Evolutionary conservation across 805 yeast species (phyloP).

Genomic region (Metschnikowia chrysomelidarum): DNA sequence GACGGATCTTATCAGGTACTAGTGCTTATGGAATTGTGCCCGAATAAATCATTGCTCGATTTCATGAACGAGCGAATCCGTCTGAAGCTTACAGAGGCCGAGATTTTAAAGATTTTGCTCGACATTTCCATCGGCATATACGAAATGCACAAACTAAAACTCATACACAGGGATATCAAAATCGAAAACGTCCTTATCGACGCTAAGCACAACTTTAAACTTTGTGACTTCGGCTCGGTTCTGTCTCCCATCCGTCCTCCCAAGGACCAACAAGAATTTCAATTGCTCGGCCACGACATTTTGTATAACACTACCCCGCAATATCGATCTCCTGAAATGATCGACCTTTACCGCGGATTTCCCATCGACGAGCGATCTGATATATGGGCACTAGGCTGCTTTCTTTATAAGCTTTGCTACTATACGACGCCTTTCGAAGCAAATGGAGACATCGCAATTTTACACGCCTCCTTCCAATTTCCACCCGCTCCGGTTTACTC

Average conservation of each 20-base stretch:
- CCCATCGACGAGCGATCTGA: constrained; percentile 92
- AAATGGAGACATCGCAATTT: constrained; percentile 79
- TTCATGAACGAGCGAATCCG: constrained; percentile 85
- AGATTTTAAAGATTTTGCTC: constrained; percentile 77
- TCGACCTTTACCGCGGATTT: constrained; percentile 75
- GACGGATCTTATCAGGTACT: constrained; percentile 74
- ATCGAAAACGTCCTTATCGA: constrained; percentile 91
- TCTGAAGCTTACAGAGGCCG: constrained; percentile 71
- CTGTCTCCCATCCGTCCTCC: constrained; percentile 71
- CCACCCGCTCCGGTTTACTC: constrained; percentile 70
- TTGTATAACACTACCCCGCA: constrained; percentile 93
- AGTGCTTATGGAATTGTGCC: constrained; percentile 89
- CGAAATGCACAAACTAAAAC: constrained; percentile 76
- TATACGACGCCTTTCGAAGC: constrained; percentile 95
- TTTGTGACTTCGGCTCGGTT: constrained; percentile 94
- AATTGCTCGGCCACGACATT: constrained; percentile 76
- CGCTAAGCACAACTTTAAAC: constrained; percentile 62
- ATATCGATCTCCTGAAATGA: constrained; percentile 94
- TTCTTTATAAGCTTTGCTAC: constrained; percentile 84
- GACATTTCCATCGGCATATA: constrained; percentile 79
- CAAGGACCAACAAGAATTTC: constrained; percentile 67
- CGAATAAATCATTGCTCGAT: constrained; percentile 82
- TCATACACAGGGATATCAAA: constrained; percentile 91
- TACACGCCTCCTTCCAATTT: constrained; percentile 79
- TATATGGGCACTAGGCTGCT: constrained; percentile 95